phyloP scores from a whole-genome alignment of 352 stramenopile genomes.

The Pythium rhizo-oryzae region DNA sequence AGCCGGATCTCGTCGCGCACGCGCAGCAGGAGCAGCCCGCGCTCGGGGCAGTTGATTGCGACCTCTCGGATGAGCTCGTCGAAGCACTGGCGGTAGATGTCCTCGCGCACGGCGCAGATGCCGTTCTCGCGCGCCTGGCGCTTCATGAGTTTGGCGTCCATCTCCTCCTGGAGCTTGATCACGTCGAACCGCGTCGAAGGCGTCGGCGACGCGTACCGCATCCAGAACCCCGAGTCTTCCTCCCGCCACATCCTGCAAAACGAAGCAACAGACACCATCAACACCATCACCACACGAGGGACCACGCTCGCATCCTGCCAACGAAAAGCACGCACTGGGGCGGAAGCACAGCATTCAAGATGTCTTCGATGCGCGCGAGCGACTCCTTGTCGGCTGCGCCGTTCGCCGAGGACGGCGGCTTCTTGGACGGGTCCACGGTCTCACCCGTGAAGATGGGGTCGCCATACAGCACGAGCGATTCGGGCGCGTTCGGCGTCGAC shows the following conservation, averaged over 20 bases:
- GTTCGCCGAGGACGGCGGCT: slow-evolving; percentile 29
- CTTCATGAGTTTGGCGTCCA: slow-evolving; percentile 90
- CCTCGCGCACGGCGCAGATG: slow-evolving; percentile 93
- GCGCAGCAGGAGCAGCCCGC: slow-evolving; percentile 91
- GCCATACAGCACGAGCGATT: slow-evolving; percentile 90
- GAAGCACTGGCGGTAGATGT: slow-evolving; percentile 93
- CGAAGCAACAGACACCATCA: not conserved
- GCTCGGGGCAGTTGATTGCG: slow-evolving; percentile 91
- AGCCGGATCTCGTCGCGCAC: slow-evolving; percentile 93
- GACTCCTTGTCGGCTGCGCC: slow-evolving; percentile 39
- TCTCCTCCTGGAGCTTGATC: slow-evolving; percentile 89
- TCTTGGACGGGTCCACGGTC: slow-evolving; percentile 62
- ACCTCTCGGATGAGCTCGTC: slow-evolving; percentile 95
- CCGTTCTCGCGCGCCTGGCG: slow-evolving; percentile 91
- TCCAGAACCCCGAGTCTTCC: slow-evolving; percentile 85
- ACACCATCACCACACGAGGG: too few relatives aligned
- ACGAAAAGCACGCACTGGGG: slow-evolving; percentile 58
- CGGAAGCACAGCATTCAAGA: slow-evolving; percentile 75
- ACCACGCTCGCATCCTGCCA: too few relatives aligned
- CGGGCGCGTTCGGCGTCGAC: slow-evolving; percentile 66
- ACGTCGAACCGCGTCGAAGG: slow-evolving; percentile 93
- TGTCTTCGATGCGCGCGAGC: slow-evolving; percentile 71
- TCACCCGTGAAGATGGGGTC: slow-evolving; percentile 92
- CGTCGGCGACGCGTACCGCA: slow-evolving; percentile 90
- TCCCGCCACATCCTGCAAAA: slow-evolving; percentile 72